A percentile compares a stretch with the other conserved stretches of the same genome.
Conservation (phyloP, 1,284 basidiomycete species). For the Leccinum colubrinum region DNA sequence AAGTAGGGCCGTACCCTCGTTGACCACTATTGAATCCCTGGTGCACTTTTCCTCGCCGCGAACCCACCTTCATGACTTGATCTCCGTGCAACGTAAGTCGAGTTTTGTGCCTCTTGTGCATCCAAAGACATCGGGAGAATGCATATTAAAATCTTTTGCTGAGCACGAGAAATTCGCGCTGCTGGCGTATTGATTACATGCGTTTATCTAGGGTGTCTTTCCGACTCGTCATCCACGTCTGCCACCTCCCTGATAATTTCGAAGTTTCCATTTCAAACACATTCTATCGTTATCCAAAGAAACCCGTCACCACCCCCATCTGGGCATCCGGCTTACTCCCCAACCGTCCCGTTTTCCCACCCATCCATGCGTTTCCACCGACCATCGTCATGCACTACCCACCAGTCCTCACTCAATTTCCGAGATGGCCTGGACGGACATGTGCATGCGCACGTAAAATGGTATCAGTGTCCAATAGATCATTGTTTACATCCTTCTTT, state of each 20-base stretch:
- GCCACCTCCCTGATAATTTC: conserved; percentile 11
- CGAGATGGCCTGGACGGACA: conserved; percentile 9
- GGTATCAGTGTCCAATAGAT: conserved; percentile 2
- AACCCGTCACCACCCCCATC: conserved; percentile 9
- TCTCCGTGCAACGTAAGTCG: conserved; percentile 14
- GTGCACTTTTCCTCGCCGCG: conserved; percentile 8
- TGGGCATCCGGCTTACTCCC: not conserved
- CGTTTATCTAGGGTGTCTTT: conserved; percentile 9
- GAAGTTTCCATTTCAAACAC: conserved; percentile 4
- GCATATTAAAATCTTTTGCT: conserved; percentile 7
- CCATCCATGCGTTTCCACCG: conserved; percentile 3
- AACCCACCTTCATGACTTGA: conserved; percentile 20
- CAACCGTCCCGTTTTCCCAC: conserved; percentile 6
- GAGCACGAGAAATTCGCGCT: conserved; percentile 6
- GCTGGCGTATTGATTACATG: conserved; percentile 6
- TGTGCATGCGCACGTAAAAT: conserved; percentile 9
- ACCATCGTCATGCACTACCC: conserved; percentile 12
- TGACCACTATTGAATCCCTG: conserved; percentile 10
- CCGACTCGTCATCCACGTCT: not conserved
- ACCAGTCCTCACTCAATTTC: conserved; percentile 20
- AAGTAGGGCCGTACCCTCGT: conserved; percentile 21
- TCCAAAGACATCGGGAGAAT: not conserved
- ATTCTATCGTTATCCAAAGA: conserved; percentile 11
- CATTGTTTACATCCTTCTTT: not conserved
- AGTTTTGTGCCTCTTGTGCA: not conserved